Percentiles rank a stretch among this genome's conserved stretches.
Evolutionary conservation across 2,329 filamentous ascomycete genomes (phyloP).

Genomic region (Cordyceps tenuipes): DNA sequence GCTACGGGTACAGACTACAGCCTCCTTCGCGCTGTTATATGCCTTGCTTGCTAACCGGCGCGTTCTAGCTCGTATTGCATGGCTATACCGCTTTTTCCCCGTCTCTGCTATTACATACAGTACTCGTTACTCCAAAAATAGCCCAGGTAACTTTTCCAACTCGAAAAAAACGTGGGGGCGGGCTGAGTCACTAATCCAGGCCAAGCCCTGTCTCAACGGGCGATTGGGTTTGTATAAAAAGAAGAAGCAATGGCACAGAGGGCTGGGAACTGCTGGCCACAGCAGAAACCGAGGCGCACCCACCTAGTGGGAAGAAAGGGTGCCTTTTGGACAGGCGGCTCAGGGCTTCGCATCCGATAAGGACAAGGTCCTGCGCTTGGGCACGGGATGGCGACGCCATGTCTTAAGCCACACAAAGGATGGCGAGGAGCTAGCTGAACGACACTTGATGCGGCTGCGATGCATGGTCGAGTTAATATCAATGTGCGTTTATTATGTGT

Average conservation of each 20-base stretch:
- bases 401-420: neutral
- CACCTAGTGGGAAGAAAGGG: neutral
- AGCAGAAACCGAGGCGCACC: neutral
- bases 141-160: neutral
- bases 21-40: neutral
- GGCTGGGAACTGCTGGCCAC: neutral
- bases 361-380: conserved; percentile 1
- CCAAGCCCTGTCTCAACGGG: neutral
- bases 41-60: neutral
- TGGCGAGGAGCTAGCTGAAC: neutral
- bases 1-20: neutral
- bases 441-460: neutral
- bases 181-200: neutral
- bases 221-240: neutral
- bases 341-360: neutral
- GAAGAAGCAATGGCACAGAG: neutral
- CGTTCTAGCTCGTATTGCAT: neutral
- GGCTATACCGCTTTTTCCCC: neutral
- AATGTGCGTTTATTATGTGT: neutral
- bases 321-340: neutral
- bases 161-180: neutral
- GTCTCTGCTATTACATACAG: neutral
- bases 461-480: neutral
- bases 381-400: neutral
- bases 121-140: neutral